Evolutionary conservation across 805 yeast species (phyloP).

Genomic region (Nadsonia fulvescens): DNA sequence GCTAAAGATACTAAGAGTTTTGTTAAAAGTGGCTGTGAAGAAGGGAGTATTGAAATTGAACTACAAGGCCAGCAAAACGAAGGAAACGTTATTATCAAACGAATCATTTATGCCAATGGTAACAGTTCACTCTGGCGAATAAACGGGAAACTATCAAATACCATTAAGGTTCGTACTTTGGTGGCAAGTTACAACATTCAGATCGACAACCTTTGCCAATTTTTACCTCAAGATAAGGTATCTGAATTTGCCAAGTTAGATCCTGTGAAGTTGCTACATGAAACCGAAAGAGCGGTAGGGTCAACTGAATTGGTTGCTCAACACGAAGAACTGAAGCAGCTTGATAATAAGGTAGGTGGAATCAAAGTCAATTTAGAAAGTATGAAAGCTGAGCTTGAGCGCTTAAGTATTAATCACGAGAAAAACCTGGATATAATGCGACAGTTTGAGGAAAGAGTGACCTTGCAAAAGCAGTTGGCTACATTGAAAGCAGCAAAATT

Average conservation of each 20-base stretch:
- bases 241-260: slow-evolving; percentile 75
- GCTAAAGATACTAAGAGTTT: slow-evolving; percentile 42
- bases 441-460: slow-evolving; percentile 13
- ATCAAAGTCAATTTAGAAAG: slow-evolving; percentile 10
- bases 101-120: too few relatives aligned
- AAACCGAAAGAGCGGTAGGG: slow-evolving; percentile 69
- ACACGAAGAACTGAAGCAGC: slow-evolving; percentile 37
- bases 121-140: too few relatives aligned
- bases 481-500: too few relatives aligned
- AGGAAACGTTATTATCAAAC: too few relatives aligned
- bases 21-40: slow-evolving; percentile 46
- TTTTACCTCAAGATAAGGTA: slow-evolving; percentile 87
- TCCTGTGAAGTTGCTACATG: slow-evolving; percentile 54
- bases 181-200: slow-evolving; percentile 80
- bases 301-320: slow-evolving; percentile 34
- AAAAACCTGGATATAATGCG: slow-evolving; percentile 15
- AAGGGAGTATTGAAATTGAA: slow-evolving; percentile 31
- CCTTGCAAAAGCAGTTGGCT: too few relatives aligned
- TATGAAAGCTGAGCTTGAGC: slow-evolving; percentile 9
- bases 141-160: too few relatives aligned
- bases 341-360: slow-evolving; percentile 32
- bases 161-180: too few relatives aligned
- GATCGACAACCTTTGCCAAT: slow-evolving; percentile 81
- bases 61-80: slow-evolving; percentile 29
- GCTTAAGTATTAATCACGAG: background rate